Percentiles rank a stretch among this genome's conserved stretches.
These are phyloP conservation scores for Pogostemon cablin DNA, from an alignment of 257 asterid genomes.

Conservation along the genomic window DNA sequence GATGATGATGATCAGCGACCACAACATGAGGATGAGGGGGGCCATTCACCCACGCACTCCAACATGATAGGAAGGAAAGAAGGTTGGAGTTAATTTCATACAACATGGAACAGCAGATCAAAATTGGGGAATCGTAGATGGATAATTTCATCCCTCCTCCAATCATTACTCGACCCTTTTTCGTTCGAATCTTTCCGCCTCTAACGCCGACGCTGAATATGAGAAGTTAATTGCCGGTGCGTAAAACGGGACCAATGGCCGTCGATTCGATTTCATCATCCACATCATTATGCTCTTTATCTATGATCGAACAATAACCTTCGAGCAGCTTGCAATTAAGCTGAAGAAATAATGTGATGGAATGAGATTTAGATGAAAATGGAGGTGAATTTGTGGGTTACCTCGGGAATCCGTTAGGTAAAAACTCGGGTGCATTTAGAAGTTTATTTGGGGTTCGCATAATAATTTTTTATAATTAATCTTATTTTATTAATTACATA, in stretches of 20 bases:
- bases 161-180: constrained; percentile 76
- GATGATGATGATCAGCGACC: too few relatives aligned
- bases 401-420: too few relatives aligned
- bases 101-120: constrained; percentile 94
- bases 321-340: not conserved
- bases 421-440: too few relatives aligned
- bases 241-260: constrained; percentile 41
- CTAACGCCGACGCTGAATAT: constrained; percentile 74
- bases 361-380: not conserved
- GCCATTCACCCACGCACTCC: too few relatives aligned
- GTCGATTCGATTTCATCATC: constrained; percentile 49
- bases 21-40: too few relatives aligned
- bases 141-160: constrained; percentile 77
- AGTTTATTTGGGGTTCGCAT: too few relatives aligned
- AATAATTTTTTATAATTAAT: too few relatives aligned
- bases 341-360: not conserved
- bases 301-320: not conserved
- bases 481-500: too few relatives aligned
- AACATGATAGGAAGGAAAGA: too few relatives aligned
- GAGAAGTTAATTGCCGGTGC: constrained; percentile 36
- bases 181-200: constrained; percentile 72
- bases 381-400: too few relatives aligned
- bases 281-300: constrained; percentile 40
- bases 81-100: constrained; percentile 26
- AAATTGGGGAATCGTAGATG: constrained; percentile 79